Evolutionary conservation across 176 grass and related monocot genomes (phyloP), one percentile per base, ranked within the genome.

Genomic region (Musa beccarii): DNA sequence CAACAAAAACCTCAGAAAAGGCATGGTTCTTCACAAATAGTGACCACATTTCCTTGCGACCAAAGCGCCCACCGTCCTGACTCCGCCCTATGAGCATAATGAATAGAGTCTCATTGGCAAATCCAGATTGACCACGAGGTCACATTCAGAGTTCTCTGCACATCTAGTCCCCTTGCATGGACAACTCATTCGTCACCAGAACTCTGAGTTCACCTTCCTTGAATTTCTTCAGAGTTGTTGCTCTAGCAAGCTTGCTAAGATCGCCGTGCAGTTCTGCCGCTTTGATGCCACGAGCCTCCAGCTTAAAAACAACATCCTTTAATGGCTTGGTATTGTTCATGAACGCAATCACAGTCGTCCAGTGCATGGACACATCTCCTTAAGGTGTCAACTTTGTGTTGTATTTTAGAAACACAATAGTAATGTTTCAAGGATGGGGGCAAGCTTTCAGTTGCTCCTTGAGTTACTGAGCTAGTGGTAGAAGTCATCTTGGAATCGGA

Each of bases 221-320:
- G 56, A 98, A 91, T 59, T 85, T 98, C 80, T 93, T 98, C 34
- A 98, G 29, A 63, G 89, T 87, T 76, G 88, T 93, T 59, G 90
- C 91, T 81, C 94, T 87, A 73, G 82, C 72, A 56, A 98, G 89
- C 76, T 98, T 98, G 28, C 94, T 86, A 62, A 93, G 86, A 79
- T 98, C 90, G 52, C 94, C 90, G 67, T 93, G 90, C 57, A 93
- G 79, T 65, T 98, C 94, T 1, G 85, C 80, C 55, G 94, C 90
- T 51, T 89, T 83, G 62, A 98, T 89, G 52, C 94, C 90, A 79
- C 94, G 90, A 28, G 90, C 88, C 78, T 98, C 88, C 71, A 98
- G 73, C 85, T 98, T 98, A 74, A 89, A 90, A 59, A 98, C 94
- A 77, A 89, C 95, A 87, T 98, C 90, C 84, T 98, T 98, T 79